phyloP scores from a whole-genome alignment of 2,329 filamentous ascomycete genomes.

The Aspergillus japonicus region DNA sequence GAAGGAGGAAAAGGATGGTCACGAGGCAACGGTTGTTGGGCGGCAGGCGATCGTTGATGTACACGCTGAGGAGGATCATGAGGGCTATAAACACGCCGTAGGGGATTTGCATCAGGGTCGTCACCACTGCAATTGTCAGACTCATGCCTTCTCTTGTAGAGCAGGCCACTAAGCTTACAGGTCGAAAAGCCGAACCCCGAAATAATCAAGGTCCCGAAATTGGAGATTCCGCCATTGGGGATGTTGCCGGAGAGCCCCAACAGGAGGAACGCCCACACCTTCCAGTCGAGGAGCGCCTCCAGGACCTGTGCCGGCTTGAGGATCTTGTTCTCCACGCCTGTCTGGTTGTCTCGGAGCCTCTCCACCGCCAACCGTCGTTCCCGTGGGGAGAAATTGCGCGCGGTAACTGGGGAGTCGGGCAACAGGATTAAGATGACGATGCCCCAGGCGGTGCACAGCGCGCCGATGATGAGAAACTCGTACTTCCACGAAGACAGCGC shows the following conservation, averaged over 20 bases:
- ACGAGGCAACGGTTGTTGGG: conserved; percentile 22
- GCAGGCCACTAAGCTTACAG: neutral
- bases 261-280: conserved; percentile 60
- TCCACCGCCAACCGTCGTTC: conserved; percentile 52
- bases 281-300: conserved; percentile 53
- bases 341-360: conserved; percentile 52
- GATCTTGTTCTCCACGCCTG: conserved; percentile 55
- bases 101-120: conserved; percentile 39
- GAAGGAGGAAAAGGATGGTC: conserved; percentile 23
- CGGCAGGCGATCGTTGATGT: conserved; percentile 23
- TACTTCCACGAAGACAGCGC: conserved; percentile 56
- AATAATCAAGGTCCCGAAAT: conserved; percentile 32
- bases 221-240: conserved; percentile 33
- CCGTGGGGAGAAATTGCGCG: conserved; percentile 42
- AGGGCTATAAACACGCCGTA: conserved; percentile 36
- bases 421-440: conserved; percentile 39
- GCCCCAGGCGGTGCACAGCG: conserved; percentile 38
- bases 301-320: conserved; percentile 49
- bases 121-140: conserved; percentile 20
- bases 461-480: conserved; percentile 57
- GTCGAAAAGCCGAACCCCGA: conserved; percentile 45
- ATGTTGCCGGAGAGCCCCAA: conserved; percentile 35
- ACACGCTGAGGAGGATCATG: conserved; percentile 21
- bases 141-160: conserved; percentile 22
- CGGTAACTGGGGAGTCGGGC: conserved; percentile 47